phyloP scores from a whole-genome alignment of 768 basidiomycete genomes.

The Serendipita sp. region DNA sequence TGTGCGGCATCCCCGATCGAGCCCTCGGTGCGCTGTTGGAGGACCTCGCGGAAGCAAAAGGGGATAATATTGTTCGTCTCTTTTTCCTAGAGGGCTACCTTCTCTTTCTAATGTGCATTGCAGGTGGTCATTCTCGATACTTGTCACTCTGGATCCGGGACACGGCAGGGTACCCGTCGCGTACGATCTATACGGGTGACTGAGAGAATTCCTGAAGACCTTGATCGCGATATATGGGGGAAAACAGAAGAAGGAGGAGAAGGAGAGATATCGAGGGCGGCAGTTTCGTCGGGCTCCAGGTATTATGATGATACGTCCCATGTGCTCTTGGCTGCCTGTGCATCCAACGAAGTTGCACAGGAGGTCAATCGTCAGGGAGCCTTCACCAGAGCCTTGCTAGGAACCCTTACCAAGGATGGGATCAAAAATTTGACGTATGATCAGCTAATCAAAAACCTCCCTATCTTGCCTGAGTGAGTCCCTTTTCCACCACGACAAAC shows the following conservation, averaged over 20 bases:
- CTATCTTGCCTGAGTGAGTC: not conserved
- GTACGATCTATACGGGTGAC: not conserved
- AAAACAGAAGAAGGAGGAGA: conserved; percentile 14
- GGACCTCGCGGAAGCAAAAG: conserved; percentile 41
- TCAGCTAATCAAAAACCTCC: conserved; percentile 24
- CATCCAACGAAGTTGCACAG: conserved; percentile 35
- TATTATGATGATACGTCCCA: conserved; percentile 31
- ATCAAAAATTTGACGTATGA: conserved; percentile 39
- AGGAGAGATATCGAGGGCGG: no score
- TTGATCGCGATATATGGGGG: conserved; percentile 42
- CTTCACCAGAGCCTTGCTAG: conserved; percentile 42
- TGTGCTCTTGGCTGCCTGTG: conserved; percentile 42
- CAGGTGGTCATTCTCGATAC: conserved; percentile 50
- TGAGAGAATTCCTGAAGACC: conserved; percentile 21
- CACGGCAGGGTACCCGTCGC: conserved; percentile 13
- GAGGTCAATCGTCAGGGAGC: conserved; percentile 50
- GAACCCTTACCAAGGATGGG: conserved; percentile 28
- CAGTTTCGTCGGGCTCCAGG: conserved; percentile 28
- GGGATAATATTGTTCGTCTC: conserved; percentile 41
- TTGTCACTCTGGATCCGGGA: conserved; percentile 37
- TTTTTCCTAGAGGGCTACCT: not conserved
- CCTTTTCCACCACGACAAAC: not conserved
- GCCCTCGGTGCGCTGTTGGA: conserved; percentile 46
- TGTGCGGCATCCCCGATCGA: conserved; percentile 40
- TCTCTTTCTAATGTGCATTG: not conserved